phyloP scores from a whole-genome alignment of 805 yeast species.

The Candida insectalens region DNA sequence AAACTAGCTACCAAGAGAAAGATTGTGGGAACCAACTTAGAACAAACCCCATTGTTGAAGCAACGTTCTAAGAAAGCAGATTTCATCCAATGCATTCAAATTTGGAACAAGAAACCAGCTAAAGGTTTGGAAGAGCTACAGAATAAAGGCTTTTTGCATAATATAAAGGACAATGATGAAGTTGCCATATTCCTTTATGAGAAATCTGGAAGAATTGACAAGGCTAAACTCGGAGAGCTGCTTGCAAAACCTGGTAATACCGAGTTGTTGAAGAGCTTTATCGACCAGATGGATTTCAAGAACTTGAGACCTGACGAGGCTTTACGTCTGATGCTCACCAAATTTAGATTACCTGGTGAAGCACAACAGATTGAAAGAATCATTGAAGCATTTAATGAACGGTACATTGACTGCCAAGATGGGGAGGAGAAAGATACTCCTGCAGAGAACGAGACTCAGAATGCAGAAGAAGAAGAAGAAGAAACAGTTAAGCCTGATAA shows the following conservation, averaged over 20 bases:
- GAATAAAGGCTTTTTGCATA: constrained; percentile 54
- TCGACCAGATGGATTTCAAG: constrained; percentile 63
- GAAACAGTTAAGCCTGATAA: constrained; percentile 60
- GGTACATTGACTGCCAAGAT: constrained; percentile 58
- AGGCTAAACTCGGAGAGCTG: constrained; percentile 78
- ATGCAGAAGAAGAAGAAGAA: constrained; percentile 20
- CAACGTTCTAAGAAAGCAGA: constrained; percentile 55
- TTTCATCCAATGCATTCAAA: constrained; percentile 64
- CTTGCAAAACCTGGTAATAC: constrained; percentile 68
- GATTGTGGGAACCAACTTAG: constrained; percentile 10
- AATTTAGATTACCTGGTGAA: constrained; percentile 93
- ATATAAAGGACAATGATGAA: constrained; percentile 39
- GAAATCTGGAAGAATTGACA: constrained; percentile 75
- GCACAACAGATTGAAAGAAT: constrained; percentile 93
- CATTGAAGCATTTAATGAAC: constrained; percentile 75
- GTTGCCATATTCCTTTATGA: constrained; percentile 70
- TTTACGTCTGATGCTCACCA: constrained; percentile 65
- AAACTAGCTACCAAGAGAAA: constrained; percentile 22
- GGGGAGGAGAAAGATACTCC: constrained; percentile 19
- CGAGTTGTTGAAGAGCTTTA: constrained; percentile 51
- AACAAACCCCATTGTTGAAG: constrained; percentile 25
- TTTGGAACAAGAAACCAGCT: constrained; percentile 71
- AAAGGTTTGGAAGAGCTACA: constrained; percentile 59
- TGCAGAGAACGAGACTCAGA: constrained; percentile 5
- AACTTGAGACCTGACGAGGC: constrained; percentile 90